Evolutionary conservation across 805 yeast species (phyloP).

Genomic region (Suhomyces sp.): DNA sequence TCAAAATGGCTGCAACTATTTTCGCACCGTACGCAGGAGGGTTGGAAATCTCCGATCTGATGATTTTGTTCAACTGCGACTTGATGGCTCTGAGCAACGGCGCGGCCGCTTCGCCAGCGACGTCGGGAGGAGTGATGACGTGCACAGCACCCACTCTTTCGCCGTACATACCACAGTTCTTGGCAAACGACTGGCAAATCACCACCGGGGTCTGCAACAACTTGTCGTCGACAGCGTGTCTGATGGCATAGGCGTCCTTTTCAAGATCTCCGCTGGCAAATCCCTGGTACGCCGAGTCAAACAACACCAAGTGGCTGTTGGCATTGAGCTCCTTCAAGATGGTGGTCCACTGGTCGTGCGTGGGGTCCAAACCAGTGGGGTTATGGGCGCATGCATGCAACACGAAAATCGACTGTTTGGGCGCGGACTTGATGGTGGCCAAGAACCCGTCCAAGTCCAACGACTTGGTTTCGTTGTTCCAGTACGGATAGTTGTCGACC

Average conservation of each 20-base stretch:
- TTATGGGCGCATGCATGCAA: conserved; percentile 97
- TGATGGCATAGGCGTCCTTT: conserved; percentile 80
- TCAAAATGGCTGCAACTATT: conserved; percentile 73
- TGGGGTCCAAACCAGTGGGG: conserved; percentile 96
- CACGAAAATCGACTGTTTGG: conserved; percentile 71
- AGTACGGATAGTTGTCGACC: conserved; percentile 77
- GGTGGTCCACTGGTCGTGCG: conserved; percentile 71
- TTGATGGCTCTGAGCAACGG: conserved; percentile 53
- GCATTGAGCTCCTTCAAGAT: conserved; percentile 61
- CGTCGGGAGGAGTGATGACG: conserved; percentile 49
- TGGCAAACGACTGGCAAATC: conserved; percentile 93
- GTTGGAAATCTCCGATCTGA: conserved; percentile 83
- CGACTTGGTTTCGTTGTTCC: conserved; percentile 68
- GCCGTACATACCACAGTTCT: conserved; percentile 95
- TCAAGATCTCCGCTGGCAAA: conserved; percentile 87
- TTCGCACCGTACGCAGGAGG: conserved; percentile 97
- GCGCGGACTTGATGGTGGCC: conserved; percentile 59
- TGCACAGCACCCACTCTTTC: conserved; percentile 96
- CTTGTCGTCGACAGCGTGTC: conserved; percentile 51
- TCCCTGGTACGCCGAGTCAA: conserved; percentile 97
- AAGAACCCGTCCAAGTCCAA: conserved; percentile 72
- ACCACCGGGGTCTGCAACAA: conserved; percentile 48
- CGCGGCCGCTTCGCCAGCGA: conserved; percentile 21
- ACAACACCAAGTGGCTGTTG: conserved; percentile 71
- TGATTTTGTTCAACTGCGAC: conserved; percentile 73